These are phyloP conservation scores for Scutellaria barbata DNA, from an alignment of 257 asterid genomes.

Conservation along the genomic window DNA sequence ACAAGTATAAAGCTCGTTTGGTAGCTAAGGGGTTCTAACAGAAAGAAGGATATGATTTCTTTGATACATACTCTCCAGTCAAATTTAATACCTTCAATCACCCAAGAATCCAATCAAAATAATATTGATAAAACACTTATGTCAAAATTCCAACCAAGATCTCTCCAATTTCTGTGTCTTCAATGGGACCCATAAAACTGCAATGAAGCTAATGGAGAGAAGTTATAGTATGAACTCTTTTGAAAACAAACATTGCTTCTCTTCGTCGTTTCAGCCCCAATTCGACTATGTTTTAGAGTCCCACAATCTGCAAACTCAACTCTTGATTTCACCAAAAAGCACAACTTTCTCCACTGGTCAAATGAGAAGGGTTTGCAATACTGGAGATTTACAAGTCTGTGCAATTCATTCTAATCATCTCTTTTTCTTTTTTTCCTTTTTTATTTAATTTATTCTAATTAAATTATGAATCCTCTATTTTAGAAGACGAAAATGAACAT, in stretches of 20 bases:
- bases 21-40: too few species aligned
- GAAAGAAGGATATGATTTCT: too few species aligned
- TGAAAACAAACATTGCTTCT: slow-evolving; percentile 42
- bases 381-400: slow-evolving; percentile 81
- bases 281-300: slow-evolving; percentile 55
- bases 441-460: background rate
- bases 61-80: too few species aligned
- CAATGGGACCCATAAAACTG: slow-evolving; percentile 42
- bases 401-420: too few species aligned
- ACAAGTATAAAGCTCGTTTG: too few species aligned
- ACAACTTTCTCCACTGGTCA: slow-evolving; percentile 40
- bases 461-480: background rate
- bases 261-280: slow-evolving; percentile 43
- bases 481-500: slow-evolving; percentile 52
- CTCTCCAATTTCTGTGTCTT: slow-evolving; percentile 35
- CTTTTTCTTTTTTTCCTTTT: too few species aligned
- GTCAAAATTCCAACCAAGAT: too few species aligned
- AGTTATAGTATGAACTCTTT: slow-evolving; percentile 73
- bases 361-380: slow-evolving; percentile 83
- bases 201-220: slow-evolving; percentile 71
- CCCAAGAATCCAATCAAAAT: too few species aligned
- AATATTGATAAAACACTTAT: too few species aligned
- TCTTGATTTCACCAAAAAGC: slow-evolving; percentile 50
- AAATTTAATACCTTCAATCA: too few species aligned
- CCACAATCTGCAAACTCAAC: slow-evolving; percentile 40